These are phyloP conservation scores for Pyronema domesticum DNA, from an alignment of 495 filamentous ascomycete genomes.

Conservation along the genomic window DNA sequence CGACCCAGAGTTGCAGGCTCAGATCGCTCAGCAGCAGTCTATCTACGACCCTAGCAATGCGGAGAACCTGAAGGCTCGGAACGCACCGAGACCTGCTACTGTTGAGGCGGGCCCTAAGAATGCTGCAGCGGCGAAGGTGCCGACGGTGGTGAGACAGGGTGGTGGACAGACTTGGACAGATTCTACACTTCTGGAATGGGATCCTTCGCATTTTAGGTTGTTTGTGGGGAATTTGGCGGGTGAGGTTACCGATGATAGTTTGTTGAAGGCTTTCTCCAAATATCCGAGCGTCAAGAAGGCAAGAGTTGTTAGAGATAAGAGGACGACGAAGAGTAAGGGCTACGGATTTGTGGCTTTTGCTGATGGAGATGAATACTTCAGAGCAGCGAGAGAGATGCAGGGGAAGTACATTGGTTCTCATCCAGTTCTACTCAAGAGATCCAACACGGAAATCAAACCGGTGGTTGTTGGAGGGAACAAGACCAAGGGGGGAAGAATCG, in stretches of 20 bases:
- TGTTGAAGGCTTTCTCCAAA: constrained; percentile 79
- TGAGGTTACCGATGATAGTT: constrained; percentile 89
- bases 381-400: constrained; percentile 91
- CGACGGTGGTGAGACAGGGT: constrained; percentile 68
- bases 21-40: constrained; percentile 93
- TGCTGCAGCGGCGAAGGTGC: constrained; percentile 33
- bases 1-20: constrained; percentile 77
- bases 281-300: constrained; percentile 83
- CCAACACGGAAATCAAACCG: constrained; percentile 76
- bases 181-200: constrained; percentile 76
- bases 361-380: constrained; percentile 88
- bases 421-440: constrained; percentile 67
- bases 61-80: constrained; percentile 10
- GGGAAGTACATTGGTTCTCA: constrained; percentile 98
- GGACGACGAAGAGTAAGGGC: constrained; percentile 84
- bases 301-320: constrained; percentile 87
- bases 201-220: constrained; percentile 81
- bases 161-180: constrained; percentile 87
- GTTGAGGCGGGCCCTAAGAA: constrained; percentile 24
- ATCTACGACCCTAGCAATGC: constrained; percentile 53
- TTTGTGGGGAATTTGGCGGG: constrained; percentile 97
- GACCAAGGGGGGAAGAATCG: constrained; percentile 26
- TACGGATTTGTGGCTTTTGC: constrained; percentile 94
- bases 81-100: constrained; percentile 8
- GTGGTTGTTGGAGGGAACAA: constrained; percentile 34